Conservation (phyloP, 75 land plant genomes). For the Chamaecyparis obtusa region DNA sequence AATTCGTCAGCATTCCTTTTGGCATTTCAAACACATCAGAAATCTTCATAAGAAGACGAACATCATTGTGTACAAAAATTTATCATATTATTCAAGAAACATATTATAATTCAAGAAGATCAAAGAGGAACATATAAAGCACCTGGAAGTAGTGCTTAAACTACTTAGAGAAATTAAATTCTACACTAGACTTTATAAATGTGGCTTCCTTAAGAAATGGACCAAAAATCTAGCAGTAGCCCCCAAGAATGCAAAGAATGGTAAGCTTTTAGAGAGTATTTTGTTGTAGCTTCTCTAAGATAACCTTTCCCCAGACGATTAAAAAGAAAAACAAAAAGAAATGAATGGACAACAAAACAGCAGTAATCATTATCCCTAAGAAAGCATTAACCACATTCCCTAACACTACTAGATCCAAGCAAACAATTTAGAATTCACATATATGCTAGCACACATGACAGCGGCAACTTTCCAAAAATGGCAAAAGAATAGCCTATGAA, state of each 20-base stretch:
- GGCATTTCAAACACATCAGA: not conserved
- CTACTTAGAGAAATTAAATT: too few species aligned
- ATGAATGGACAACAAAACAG: not conserved
- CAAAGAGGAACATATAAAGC: not conserved
- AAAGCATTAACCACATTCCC: not conserved
- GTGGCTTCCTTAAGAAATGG: not conserved
- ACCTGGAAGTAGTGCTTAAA: not conserved
- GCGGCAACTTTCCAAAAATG: not conserved
- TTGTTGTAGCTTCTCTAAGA: not conserved
- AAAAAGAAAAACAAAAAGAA: not conserved
- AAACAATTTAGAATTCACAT: too few species aligned
- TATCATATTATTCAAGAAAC: not conserved
- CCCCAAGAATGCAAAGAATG: not conserved
- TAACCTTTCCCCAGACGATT: not conserved
- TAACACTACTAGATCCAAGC: not conserved
- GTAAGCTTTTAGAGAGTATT: not conserved
- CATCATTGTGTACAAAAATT: not conserved
- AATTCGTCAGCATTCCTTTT: not conserved
- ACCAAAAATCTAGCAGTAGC: not conserved
- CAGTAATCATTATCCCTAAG: not conserved
- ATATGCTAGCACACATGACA: too few species aligned
- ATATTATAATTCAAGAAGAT: not conserved
- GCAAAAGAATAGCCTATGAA: not conserved
- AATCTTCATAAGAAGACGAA: not conserved
- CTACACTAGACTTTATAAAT: too few species aligned